Conservation (phyloP, 257 asterid species). For the Solanum pinnatisectum region DNA sequence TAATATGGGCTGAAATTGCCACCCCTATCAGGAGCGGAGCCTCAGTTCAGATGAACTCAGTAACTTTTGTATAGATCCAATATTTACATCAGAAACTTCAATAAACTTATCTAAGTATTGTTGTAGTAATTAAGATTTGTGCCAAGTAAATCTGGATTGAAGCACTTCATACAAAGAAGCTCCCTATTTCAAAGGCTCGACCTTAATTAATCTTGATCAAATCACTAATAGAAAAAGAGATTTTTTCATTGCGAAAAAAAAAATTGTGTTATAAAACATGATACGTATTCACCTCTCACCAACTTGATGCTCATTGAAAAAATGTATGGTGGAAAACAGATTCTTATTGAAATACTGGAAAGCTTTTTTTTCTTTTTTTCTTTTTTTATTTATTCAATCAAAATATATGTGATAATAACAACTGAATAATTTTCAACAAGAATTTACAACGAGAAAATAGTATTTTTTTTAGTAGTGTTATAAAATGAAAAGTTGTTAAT, state of each 20-base stretch:
- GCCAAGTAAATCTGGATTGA: not conserved
- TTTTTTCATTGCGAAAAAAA: no score
- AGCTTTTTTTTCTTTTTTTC: no score
- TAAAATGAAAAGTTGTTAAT: not conserved
- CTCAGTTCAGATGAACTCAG: fast-evolving
- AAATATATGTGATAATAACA: no score
- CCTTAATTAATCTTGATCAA: not conserved
- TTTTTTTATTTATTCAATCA: no score
- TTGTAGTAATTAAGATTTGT: not conserved
- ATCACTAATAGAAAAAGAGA: not conserved
- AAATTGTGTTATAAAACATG: not conserved
- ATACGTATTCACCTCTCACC: not conserved
- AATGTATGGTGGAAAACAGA: not conserved
- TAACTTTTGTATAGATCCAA: no score
- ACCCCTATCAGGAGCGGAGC: not conserved
- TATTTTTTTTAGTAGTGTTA: not conserved
- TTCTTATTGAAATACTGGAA: no score
- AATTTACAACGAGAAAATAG: not conserved
- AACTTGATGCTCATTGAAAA: not conserved
- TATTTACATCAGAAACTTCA: no score
- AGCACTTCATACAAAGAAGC: not conserved
- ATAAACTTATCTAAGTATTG: not conserved
- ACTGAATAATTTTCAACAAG: no score
- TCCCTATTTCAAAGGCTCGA: no score
- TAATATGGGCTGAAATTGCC: no score